Evolutionary conservation across 306 rosid genomes (phyloP).

Genomic region (Prunus armeniaca): DNA sequence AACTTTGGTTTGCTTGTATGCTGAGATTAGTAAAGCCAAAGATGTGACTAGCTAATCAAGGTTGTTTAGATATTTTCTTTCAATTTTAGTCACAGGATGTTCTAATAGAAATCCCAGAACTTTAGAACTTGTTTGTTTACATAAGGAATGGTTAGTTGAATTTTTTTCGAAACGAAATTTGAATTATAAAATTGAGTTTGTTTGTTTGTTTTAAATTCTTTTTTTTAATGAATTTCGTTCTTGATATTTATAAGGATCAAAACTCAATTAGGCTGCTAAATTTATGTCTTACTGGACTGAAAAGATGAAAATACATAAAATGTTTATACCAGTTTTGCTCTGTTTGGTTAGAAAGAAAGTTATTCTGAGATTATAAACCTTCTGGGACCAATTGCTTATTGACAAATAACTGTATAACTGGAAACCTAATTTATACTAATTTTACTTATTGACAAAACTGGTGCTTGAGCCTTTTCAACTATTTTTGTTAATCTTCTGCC

Average conservation of each 20-base stretch:
- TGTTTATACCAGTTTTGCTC: background rate
- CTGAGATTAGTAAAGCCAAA: background rate
- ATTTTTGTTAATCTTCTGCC: background rate
- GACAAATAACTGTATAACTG: background rate
- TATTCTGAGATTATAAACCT: background rate
- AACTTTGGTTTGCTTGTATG: slow-evolving; percentile 1
- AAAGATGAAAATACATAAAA: background rate
- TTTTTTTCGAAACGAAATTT: background rate
- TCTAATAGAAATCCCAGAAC: background rate
- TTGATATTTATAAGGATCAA: background rate
- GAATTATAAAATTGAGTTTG: background rate
- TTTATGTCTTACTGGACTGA: slow-evolving; percentile 6
- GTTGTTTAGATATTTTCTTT: background rate
- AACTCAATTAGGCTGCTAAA: background rate
- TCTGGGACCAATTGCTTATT: background rate
- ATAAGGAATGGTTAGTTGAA: background rate
- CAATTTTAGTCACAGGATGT: background rate
- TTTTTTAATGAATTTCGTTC: background rate
- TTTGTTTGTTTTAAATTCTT: background rate
- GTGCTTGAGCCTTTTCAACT: background rate
- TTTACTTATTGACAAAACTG: background rate
- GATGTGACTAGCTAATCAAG: background rate
- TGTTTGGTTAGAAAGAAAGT: background rate
- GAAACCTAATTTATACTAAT: background rate
- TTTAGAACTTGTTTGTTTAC: background rate